A percentile compares a stretch with the other conserved stretches of the same genome.
phyloP scores from a whole-genome alignment of 306 rosid genomes.

The Fagus sylvatica region DNA sequence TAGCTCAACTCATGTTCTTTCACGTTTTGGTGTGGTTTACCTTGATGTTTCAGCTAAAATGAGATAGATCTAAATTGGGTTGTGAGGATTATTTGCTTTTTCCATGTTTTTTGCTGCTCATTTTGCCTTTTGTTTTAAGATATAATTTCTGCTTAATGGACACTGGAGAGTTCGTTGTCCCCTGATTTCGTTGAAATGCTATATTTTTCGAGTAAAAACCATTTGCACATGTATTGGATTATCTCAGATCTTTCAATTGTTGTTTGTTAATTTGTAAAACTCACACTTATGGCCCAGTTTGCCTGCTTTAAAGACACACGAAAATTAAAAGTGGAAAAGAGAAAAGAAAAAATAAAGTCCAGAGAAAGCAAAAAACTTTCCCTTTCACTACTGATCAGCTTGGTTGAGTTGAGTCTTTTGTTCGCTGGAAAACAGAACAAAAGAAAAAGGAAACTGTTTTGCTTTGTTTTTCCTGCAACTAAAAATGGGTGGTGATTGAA shows the following conservation, averaged over 20 bases:
- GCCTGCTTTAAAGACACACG: neutral
- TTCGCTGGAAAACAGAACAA: neutral
- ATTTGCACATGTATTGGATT: slow-evolving; percentile 12
- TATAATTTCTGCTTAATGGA: neutral
- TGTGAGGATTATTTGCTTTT: neutral
- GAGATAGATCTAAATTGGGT: slow-evolving; percentile 45
- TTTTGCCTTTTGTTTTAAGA: neutral
- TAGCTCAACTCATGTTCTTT: neutral
- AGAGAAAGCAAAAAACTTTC: slow-evolving; percentile 5
- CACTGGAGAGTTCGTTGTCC: neutral
- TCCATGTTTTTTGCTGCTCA: neutral
- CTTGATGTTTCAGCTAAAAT: neutral
- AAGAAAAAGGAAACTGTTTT: neutral
- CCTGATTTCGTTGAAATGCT: neutral
- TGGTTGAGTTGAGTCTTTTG: neutral
- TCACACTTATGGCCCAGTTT: neutral
- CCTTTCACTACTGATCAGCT: neutral
- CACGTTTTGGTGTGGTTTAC: neutral
- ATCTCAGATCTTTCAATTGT: slow-evolving; percentile 15
- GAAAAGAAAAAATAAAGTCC: neutral
- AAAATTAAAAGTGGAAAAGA: neutral
- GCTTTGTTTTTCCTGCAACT: too few relatives aligned
- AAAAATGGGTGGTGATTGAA: neutral
- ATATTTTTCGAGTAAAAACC: neutral
- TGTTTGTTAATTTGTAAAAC: neutral